These are phyloP conservation scores for Parasarocladium wereldwijsianum DNA, from an alignment of 2,329 filamentous ascomycete species.

Conservation along the genomic window DNA sequence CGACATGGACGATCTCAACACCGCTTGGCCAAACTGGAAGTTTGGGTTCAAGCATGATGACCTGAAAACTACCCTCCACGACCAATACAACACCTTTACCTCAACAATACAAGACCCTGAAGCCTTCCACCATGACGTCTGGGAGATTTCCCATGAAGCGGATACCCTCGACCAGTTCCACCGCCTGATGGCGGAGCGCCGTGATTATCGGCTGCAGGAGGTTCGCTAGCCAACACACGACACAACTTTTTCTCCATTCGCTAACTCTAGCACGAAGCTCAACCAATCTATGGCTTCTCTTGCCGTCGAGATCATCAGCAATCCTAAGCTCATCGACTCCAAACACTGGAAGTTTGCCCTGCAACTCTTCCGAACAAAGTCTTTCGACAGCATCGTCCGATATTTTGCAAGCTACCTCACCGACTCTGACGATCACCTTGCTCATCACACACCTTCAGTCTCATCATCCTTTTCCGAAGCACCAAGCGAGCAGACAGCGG, in stretches of 20 bases:
- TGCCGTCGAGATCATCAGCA: conserved; percentile 45
- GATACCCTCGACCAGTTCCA: conserved; percentile 38
- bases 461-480: conserved; percentile 23
- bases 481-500: conserved; percentile 18
- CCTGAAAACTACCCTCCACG: conserved; percentile 41
- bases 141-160: conserved; percentile 38
- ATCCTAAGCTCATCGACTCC: conserved; percentile 41
- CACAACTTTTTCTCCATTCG: no score
- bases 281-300: conserved; percentile 41
- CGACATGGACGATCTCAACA: conserved; percentile 38
- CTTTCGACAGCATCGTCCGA: conserved; percentile 43
- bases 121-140: conserved; percentile 47
- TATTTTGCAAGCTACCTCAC: conserved; percentile 46
- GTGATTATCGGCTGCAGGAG: conserved; percentile 37
- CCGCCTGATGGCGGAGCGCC: conserved; percentile 35
- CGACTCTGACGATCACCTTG: conserved; percentile 23
- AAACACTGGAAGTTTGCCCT: conserved; percentile 43
- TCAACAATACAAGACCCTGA: conserved; percentile 43
- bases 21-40: conserved; percentile 46
- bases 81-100: conserved; percentile 44
- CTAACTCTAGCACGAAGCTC: no score
- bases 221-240: no score
- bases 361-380: conserved; percentile 43
- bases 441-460: conserved; percentile 18
- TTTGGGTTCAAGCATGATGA: conserved; percentile 47